Conservation (phyloP, 768 basidiomycete genomes). For the Psilocybe tampanensis region DNA sequence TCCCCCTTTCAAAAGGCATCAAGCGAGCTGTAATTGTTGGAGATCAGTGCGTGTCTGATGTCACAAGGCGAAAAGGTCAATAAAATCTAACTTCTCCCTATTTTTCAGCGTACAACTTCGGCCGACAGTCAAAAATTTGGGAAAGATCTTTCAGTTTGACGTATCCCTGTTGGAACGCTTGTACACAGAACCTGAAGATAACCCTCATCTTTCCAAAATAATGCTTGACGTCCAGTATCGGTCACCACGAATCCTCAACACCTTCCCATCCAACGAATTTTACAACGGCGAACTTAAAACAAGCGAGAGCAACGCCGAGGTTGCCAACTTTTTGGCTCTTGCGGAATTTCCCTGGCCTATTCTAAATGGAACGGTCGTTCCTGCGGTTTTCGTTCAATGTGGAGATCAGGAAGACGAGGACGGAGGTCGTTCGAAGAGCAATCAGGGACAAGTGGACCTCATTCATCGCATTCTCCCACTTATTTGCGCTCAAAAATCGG, state of each 20-base stretch:
- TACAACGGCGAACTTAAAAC: constrained; percentile 58
- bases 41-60: constrained; percentile 51
- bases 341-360: constrained; percentile 64
- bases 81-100: too few relatives aligned
- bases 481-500: constrained; percentile 31
- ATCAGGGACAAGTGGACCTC: constrained; percentile 57
- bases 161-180: constrained; percentile 64
- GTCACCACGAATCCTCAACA: constrained; percentile 57
- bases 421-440: constrained; percentile 62
- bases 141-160: constrained; percentile 56
- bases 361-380: constrained; percentile 35
- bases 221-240: constrained; percentile 76
- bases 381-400: constrained; percentile 63
- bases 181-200: constrained; percentile 39
- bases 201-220: constrained; percentile 43
- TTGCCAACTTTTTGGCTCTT: constrained; percentile 36
- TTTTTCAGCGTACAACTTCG: constrained; percentile 67
- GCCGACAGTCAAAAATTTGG: constrained; percentile 64
- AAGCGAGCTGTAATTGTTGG: constrained; percentile 62
- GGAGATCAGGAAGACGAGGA: constrained; percentile 54
- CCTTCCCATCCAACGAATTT: constrained; percentile 65
- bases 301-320: constrained; percentile 37
- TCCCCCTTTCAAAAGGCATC: constrained; percentile 69
- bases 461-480: constrained; percentile 49
- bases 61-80: too few relatives aligned